Evolutionary conservation across 2,329 filamentous ascomycete genomes (phyloP).

Genomic region (Botrytis hyacinthi): DNA sequence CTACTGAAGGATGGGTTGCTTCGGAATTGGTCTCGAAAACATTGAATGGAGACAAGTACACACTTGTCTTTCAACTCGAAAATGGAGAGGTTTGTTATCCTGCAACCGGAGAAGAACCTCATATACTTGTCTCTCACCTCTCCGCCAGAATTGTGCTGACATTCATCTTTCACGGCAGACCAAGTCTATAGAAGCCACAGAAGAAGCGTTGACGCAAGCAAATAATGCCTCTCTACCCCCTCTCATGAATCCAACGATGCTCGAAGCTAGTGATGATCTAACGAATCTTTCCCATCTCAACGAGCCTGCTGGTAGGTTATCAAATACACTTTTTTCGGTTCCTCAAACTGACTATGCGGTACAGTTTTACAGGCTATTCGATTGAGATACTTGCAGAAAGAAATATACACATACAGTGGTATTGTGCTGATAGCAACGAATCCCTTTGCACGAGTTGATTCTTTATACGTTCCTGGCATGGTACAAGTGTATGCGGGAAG

Average conservation of each 20-base stretch:
- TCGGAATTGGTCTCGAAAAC: slow-evolving; percentile 89
- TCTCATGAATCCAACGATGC: slow-evolving; percentile 95
- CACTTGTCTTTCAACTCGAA: slow-evolving; percentile 81
- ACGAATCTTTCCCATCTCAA: slow-evolving; percentile 98
- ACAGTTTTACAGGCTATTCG: slow-evolving; percentile 95
- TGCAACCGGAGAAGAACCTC: slow-evolving; percentile 23
- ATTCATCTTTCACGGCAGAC: slow-evolving; percentile 49
- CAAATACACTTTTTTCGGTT: neutral
- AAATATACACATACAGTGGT: slow-evolving; percentile 99
- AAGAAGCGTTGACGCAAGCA: slow-evolving; percentile 72
- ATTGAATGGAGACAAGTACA: slow-evolving; percentile 80
- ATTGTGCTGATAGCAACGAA: slow-evolving; percentile 99
- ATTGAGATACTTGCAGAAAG: slow-evolving; percentile 94
- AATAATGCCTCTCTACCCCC: slow-evolving; percentile 80
- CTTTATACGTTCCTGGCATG: slow-evolving; percentile 97
- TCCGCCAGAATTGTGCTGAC: slow-evolving; percentile 33
- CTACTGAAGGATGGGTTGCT: slow-evolving; percentile 93
- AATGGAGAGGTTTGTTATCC: slow-evolving; percentile 76
- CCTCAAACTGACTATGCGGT: slow-evolving; percentile 25
- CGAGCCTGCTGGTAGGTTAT: slow-evolving; percentile 80
- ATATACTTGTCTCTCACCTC: slow-evolving; percentile 13
- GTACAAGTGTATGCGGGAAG: slow-evolving; percentile 99
- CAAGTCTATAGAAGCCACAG: slow-evolving; percentile 75
- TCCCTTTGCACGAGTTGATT: slow-evolving; percentile 95
- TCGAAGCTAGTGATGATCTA: slow-evolving; percentile 96